Evolutionary conservation across 2,329 filamentous ascomycete species (phyloP).

Genomic region (Microdochium paspali): DNA sequence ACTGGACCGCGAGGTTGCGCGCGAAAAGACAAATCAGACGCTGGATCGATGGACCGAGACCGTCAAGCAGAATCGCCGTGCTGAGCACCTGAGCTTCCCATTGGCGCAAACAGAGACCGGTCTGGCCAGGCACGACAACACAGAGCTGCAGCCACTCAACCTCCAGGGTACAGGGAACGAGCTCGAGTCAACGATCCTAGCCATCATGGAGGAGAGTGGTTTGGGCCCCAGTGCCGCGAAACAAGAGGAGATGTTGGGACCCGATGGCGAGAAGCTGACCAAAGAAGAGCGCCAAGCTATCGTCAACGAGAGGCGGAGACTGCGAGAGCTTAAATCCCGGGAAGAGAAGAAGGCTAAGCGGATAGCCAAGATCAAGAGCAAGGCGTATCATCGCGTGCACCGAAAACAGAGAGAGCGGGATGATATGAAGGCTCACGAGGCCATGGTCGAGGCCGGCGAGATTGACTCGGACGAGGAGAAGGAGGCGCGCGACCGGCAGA

Average conservation of each 20-base stretch:
- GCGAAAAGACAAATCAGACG: conserved; percentile 85
- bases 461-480: conserved; percentile 57
- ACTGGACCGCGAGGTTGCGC: conserved; percentile 72
- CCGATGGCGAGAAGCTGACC: conserved; percentile 40
- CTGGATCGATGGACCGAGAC: conserved; percentile 89
- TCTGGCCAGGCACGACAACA: conserved; percentile 46
- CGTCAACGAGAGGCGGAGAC: conserved; percentile 64
- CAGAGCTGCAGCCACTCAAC: conserved; percentile 56
- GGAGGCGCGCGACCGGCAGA: conserved; percentile 57
- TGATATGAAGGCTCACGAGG: conserved; percentile 41
- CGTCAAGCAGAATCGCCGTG: conserved; percentile 85
- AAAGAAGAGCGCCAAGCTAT: conserved; percentile 62
- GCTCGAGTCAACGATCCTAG: conserved; percentile 76
- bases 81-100: conserved; percentile 85
- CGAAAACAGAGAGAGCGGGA: conserved; percentile 58
- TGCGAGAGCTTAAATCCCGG: conserved; percentile 76
- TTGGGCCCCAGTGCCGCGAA: conserved; percentile 46
- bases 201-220: conserved; percentile 84
- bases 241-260: conserved; percentile 29
- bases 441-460: conserved; percentile 45
- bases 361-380: conserved; percentile 99
- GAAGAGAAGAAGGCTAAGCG: conserved; percentile 84
- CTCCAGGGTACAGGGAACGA: conserved; percentile 63
- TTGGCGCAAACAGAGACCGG: conserved; percentile 61
- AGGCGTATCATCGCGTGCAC: conserved; percentile 86